Percentiles rank a stretch among this genome's conserved stretches.
Conservation (phyloP, 176 grass and related monocot species). For the Echinochloa phyllopogon region DNA sequence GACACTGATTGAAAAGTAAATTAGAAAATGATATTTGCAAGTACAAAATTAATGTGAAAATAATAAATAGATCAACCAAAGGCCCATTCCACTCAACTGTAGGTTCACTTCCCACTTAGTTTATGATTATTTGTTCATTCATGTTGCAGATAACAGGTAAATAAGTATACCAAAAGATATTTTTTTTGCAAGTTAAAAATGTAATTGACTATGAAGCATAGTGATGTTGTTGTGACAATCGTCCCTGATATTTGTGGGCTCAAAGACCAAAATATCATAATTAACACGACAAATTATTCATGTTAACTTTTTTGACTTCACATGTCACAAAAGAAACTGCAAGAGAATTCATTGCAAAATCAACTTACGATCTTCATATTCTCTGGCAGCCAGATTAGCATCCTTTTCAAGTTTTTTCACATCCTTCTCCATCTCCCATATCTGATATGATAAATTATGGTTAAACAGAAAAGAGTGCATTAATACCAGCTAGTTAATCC, state of each 20-base stretch:
- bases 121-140: not conserved
- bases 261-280: conserved; percentile 8
- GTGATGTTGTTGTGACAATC: not conserved
- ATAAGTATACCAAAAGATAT: not conserved
- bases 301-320: not conserved
- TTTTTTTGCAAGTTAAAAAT: conserved; percentile 1
- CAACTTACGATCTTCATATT: conserved; percentile 75
- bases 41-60: not conserved
- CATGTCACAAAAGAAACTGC: not conserved
- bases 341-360: not conserved
- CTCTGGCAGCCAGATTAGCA: conserved; percentile 58
- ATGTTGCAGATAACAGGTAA: not conserved
- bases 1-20: not conserved
- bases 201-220: conserved; percentile 20
- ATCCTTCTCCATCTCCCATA: conserved; percentile 84
- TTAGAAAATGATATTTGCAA: not conserved
- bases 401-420: conserved; percentile 79
- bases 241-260: not conserved
- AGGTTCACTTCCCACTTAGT: not conserved
- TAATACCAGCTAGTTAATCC: conserved; percentile 15
- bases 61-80: conserved; percentile 11
- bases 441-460: conserved; percentile 48
- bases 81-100: not conserved
- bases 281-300: not conserved
- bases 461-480: conserved; percentile 36